Base-by-base conservation (phyloP, 441 rosid species). In the Erysimum pusillum region DNA sequence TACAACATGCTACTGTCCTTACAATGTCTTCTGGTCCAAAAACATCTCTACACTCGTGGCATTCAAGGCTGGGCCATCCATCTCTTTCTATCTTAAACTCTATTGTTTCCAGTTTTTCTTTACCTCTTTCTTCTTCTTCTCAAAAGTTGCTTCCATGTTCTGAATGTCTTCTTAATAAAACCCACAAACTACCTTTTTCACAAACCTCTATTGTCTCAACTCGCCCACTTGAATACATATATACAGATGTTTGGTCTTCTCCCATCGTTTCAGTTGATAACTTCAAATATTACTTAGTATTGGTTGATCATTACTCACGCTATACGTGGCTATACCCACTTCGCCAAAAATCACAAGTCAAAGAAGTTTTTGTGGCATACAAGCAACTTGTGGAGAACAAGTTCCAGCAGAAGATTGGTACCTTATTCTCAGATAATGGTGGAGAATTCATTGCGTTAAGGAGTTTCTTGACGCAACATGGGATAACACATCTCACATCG, bases 191-290 rank as follows among this genome's bases (percentile, higher is more conserved):
- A 0, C 15, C 48, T 4, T 42, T 42, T 13, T 42, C 48, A 12
- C n/a, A 14, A 13, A 3, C 48, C 11, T 42, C 48, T 0, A 14
- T 42, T 42, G 7, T 5, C n/a, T 42, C 48, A 1, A 42, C 15
- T 1, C 4, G 7, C 1, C 48, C 48, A 4, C 15, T 42, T 1
- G 15, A 42, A 42, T 42, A 42, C 15, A 4, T 42, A 1, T 42
- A 4, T 1, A 1, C 48, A 2, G 46, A 42, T 14, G 48, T 42
- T 1, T 42, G 48, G 48, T 13, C 17, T 0, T 42, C 48, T 4
- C 48, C 15, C 0, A 2, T 42, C 0, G 0, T 13, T 0, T 42
- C 48, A 0, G 1, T 1, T 4, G 48, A 42, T 2, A 13, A 5
- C 0, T 42, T 5, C 48, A 42, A 42, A 14, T 42, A 42, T 2